Base-by-base conservation (phyloP, 805 yeast species). In the Blastobotrys terrestris region DNA sequence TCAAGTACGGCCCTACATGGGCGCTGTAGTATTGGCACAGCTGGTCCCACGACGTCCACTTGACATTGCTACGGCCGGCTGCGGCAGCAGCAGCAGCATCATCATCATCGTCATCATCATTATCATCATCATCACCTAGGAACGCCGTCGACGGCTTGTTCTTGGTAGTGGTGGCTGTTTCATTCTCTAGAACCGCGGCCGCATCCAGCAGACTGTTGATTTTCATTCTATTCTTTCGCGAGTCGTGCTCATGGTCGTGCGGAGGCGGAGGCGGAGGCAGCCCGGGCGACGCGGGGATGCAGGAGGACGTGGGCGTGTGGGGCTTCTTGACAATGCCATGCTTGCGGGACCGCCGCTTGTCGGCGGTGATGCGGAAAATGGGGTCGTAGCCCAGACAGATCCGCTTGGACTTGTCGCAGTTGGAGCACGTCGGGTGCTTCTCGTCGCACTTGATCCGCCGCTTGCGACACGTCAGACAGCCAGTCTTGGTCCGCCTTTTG, bases 391-490 rank as follows among this genome's bases (percentile, higher is more conserved):
- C 90, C n/a, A 80, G 67, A 59, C 91, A 85, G 8, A 77, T 75
- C 54, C 84, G 82, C 62, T 79, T 79, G 20, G 81, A 73, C 53
- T 84, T 76, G 58, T 80, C 83, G 64, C 91, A 85, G 61, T 85
- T 84, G 59, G 71, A 73, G 64, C 91, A 85, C 53, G 76, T 72
- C 1, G 90, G 89, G 60, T 81, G 84, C 48, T 83, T 67, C 69
- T 85, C 91, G 66, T 85, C 91, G 67, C 91, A 85, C 68, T 84
- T 84, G 61, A 84, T 82, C 45, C 90, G 71, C 56, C 90, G 69
- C 62, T 80, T 77, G 35, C 90, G 74, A 64, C 91, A 85, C 1
- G 91, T 85, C 52, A 83, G 67, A 64, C 91, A 85, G 2, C 92
- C 92, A 0, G 90, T 84, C 61, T 86, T 72, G 1, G 90, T 85